Conservation (phyloP, 495 filamentous ascomycete genomes). For the Podospora anserina region DNA sequence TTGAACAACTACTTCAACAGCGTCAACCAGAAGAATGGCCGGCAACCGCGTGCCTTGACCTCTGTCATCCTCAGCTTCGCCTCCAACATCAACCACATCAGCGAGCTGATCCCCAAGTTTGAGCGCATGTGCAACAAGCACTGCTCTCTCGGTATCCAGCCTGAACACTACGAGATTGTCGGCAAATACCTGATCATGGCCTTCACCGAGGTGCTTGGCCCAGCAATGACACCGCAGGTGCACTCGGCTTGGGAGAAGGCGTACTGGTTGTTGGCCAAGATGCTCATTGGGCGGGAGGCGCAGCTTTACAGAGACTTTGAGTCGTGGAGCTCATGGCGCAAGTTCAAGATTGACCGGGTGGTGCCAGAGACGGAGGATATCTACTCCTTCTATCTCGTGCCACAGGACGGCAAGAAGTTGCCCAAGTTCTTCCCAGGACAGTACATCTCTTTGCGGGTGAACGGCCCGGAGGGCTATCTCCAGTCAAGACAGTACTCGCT, state of each 20-base stretch:
- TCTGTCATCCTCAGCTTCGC: conserved; percentile 66
- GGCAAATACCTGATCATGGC: conserved; percentile 63
- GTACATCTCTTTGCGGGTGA: conserved; percentile 61
- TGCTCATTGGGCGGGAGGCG: conserved; percentile 63
- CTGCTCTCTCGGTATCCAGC: conserved; percentile 64
- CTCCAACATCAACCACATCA: conserved; percentile 65
- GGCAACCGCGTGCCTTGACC: conserved; percentile 64
- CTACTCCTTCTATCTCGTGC: conserved; percentile 67
- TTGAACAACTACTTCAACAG: conserved; percentile 68
- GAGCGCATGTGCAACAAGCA: conserved; percentile 74
- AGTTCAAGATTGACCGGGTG: conserved; percentile 63
- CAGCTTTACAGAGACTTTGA: conserved; percentile 56
- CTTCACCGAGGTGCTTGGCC: conserved; percentile 64
- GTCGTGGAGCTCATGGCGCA: conserved; percentile 62
- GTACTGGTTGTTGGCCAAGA: conserved; percentile 67
- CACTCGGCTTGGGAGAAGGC: conserved; percentile 64
- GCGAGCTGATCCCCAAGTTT: conserved; percentile 59
- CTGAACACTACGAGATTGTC: conserved; percentile 67
- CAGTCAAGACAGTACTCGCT: conserved; percentile 75
- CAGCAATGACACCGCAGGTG: conserved; percentile 62
- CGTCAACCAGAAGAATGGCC: conserved; percentile 64
- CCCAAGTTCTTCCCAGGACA: conserved; percentile 65
- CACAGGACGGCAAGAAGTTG: conserved; percentile 58
- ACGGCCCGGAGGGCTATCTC: conserved; percentile 53
- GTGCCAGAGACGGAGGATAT: conserved; percentile 62